phyloP scores from a whole-genome alignment of 1,284 basidiomycete species.

The Moniliella sp. region DNA sequence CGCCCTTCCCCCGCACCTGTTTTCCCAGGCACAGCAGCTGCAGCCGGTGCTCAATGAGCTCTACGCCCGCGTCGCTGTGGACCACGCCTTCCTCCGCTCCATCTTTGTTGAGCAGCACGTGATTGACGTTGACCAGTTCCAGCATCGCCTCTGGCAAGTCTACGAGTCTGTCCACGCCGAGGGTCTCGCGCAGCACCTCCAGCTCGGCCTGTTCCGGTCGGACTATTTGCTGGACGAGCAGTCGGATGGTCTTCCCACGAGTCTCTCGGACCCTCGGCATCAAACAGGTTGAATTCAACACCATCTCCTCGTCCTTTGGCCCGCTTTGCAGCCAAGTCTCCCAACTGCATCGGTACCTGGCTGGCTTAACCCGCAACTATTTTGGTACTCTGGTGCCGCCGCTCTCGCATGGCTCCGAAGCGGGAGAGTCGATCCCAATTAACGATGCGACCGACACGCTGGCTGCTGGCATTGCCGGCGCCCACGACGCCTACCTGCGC shows the following conservation, averaged over 20 bases:
- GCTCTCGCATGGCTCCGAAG: not conserved
- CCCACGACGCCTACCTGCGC: slow-evolving; percentile 51
- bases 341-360: slow-evolving; percentile 44
- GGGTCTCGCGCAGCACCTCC: slow-evolving; percentile 43
- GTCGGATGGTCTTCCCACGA: not conserved
- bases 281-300: slow-evolving; percentile 96
- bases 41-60: slow-evolving; percentile 64
- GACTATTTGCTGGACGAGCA: slow-evolving; percentile 70
- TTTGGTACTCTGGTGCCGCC: not conserved
- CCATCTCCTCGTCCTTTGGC: slow-evolving; percentile 79
- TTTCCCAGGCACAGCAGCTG: slow-evolving; percentile 45
- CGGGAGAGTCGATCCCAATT: slow-evolving; percentile 39
- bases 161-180: slow-evolving; percentile 56
- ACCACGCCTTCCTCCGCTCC: slow-evolving; percentile 54
- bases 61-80: slow-evolving; percentile 62
- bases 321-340: slow-evolving; percentile 52
- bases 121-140: slow-evolving; percentile 65
- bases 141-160: slow-evolving; percentile 59
- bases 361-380: slow-evolving; percentile 2
- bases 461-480: slow-evolving; percentile 54
- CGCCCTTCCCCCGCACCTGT: slow-evolving; percentile 54
- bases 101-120: slow-evolving; percentile 58
- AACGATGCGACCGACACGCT: slow-evolving; percentile 56
- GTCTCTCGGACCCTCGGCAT: slow-evolving; percentile 39
- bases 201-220: slow-evolving; percentile 79